A percentile compares a stretch with the other conserved stretches of the same genome.
phyloP scores from a whole-genome alignment of 495 filamentous ascomycete species.

The Aspergillus leporis region DNA sequence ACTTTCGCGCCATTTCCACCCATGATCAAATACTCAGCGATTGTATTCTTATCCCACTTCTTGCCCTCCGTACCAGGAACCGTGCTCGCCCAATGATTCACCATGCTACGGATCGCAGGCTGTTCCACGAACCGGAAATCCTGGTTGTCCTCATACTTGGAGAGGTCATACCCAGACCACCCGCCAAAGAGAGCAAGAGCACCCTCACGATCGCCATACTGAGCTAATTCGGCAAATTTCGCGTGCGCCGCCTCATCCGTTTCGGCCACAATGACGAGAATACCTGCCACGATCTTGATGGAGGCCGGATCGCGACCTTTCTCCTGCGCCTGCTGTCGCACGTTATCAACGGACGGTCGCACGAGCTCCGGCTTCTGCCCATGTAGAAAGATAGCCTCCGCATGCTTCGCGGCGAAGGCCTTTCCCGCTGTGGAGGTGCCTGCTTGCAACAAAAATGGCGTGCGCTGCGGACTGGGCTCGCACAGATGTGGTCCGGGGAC shows the following conservation, averaged over 20 bases:
- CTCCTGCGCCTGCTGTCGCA: slow-evolving; percentile 45
- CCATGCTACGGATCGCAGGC: slow-evolving; percentile 53
- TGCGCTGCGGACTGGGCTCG: slow-evolving; percentile 64
- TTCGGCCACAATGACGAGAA: slow-evolving; percentile 51
- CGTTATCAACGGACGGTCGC: slow-evolving; percentile 45
- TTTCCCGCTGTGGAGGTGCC: slow-evolving; percentile 63
- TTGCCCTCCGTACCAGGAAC: slow-evolving; percentile 38
- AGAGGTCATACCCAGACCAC: slow-evolving; percentile 56
- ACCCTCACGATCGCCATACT: slow-evolving; percentile 52
- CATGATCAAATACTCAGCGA: slow-evolving; percentile 61
- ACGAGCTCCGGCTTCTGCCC: slow-evolving; percentile 49
- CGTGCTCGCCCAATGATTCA: slow-evolving; percentile 42
- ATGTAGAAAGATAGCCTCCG: slow-evolving; percentile 53
- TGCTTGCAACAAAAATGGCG: slow-evolving; percentile 66
- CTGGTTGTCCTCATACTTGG: slow-evolving; percentile 50
- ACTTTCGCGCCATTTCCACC: slow-evolving; percentile 59
- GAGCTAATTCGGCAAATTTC: slow-evolving; percentile 48
- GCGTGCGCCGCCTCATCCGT: slow-evolving; percentile 55
- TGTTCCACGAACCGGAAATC: slow-evolving; percentile 59
- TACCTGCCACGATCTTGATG: slow-evolving; percentile 54
- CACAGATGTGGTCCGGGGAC: slow-evolving; percentile 67
- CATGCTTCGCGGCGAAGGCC: slow-evolving; percentile 62
- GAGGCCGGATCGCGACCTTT: slow-evolving; percentile 46
- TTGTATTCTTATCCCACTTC: slow-evolving; percentile 64
- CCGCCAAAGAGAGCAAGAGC: slow-evolving; percentile 56